phyloP scores from a whole-genome alignment of 2,329 filamentous ascomycete genomes.

The Aspergillus tubingensis region DNA sequence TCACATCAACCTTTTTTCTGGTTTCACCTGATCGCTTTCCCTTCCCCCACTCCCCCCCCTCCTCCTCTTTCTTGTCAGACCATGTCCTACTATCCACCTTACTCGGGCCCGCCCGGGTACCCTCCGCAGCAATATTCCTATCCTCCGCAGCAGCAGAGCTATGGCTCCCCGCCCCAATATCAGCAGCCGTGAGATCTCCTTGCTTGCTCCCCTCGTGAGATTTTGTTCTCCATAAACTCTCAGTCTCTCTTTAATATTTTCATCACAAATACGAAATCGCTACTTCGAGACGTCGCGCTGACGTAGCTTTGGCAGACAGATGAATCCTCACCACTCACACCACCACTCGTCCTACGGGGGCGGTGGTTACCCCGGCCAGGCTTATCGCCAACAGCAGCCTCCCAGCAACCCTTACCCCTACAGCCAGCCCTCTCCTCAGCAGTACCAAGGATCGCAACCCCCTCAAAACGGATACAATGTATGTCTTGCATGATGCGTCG shows the following conservation, averaged over 20 bases:
- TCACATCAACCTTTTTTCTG: neutral
- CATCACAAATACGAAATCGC: neutral
- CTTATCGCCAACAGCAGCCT: slow-evolving; percentile 45
- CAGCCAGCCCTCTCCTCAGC: slow-evolving; percentile 46
- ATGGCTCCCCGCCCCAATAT: slow-evolving; percentile 44
- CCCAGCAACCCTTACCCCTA: slow-evolving; percentile 45
- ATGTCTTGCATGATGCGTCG: slow-evolving; percentile 24
- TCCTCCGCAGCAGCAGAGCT: slow-evolving; percentile 35
- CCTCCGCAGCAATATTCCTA: slow-evolving; percentile 47
- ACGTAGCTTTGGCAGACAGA: slow-evolving; percentile 25
- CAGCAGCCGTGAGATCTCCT: slow-evolving; percentile 35
- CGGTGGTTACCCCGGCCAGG: slow-evolving; percentile 42
- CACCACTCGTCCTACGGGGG: slow-evolving; percentile 34
- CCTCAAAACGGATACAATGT: slow-evolving; percentile 41
- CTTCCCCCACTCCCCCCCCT: slow-evolving; percentile 9
- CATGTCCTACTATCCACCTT: slow-evolving; percentile 68
- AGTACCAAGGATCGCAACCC: slow-evolving; percentile 30
- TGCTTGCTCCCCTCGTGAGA: slow-evolving; percentile 11
- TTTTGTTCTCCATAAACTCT: neutral
- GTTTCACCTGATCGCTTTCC: neutral
- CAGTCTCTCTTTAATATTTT: neutral
- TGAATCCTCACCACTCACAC: slow-evolving; percentile 21
- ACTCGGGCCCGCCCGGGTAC: slow-evolving; percentile 58
- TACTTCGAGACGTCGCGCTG: slow-evolving; percentile 3
- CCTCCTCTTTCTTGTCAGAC: slow-evolving; percentile 14